phyloP scores from a whole-genome alignment of 1,284 basidiomycete species.

The Ustilago tritici region DNA sequence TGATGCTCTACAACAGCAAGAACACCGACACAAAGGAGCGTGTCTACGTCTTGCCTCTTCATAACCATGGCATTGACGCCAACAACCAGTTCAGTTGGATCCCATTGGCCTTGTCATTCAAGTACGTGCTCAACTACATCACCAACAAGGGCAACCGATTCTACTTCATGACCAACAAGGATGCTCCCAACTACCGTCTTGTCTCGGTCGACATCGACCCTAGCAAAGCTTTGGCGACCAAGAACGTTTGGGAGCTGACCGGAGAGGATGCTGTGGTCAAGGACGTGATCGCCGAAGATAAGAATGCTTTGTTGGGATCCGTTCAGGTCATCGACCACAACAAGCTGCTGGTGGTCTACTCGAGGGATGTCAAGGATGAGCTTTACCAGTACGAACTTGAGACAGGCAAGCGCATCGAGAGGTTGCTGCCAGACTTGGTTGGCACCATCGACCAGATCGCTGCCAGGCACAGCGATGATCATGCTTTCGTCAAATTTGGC shows the following conservation, averaged over 20 bases:
- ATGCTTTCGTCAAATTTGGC: slow-evolving; percentile 78
- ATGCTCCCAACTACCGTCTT: slow-evolving; percentile 65
- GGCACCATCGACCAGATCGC: slow-evolving; percentile 76
- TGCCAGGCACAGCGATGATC: slow-evolving; percentile 74
- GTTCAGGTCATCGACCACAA: slow-evolving; percentile 75
- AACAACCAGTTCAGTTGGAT: slow-evolving; percentile 57
- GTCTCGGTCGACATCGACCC: slow-evolving; percentile 56
- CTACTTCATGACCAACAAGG: slow-evolving; percentile 67
- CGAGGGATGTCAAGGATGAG: slow-evolving; percentile 84
- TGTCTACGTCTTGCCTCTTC: slow-evolving; percentile 53
- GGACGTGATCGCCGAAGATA: slow-evolving; percentile 80
- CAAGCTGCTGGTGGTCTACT: slow-evolving; percentile 78
- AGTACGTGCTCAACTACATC: slow-evolving; percentile 59
- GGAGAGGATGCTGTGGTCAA: slow-evolving; percentile 69
- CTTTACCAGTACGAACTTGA: slow-evolving; percentile 79
- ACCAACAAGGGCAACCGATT: slow-evolving; percentile 64
- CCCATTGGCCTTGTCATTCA: slow-evolving; percentile 59
- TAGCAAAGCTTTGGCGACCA: slow-evolving; percentile 34
- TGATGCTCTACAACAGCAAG: slow-evolving; percentile 60
- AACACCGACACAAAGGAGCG: slow-evolving; percentile 66
- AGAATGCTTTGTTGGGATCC: slow-evolving; percentile 75
- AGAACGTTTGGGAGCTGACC: slow-evolving; percentile 56
- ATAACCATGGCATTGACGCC: slow-evolving; percentile 30
- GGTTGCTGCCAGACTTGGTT: slow-evolving; percentile 77
- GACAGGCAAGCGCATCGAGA: slow-evolving; percentile 75